phyloP scores from a whole-genome alignment of 2,329 filamentous ascomycete genomes.

The Xylariaceae sp. region DNA sequence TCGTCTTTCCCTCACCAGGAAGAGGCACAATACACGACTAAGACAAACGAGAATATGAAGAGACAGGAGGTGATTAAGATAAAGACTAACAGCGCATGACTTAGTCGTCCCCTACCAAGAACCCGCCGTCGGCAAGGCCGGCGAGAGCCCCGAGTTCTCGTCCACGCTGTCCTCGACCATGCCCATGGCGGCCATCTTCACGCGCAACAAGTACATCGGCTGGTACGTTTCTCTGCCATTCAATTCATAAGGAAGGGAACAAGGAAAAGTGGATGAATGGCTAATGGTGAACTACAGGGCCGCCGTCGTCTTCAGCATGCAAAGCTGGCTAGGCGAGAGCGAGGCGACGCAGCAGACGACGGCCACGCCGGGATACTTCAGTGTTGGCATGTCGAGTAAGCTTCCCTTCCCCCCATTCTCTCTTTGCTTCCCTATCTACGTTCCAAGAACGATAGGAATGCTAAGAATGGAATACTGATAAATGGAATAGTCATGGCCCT shows the following conservation, averaged over 20 bases:
- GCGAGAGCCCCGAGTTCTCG: conserved; percentile 61
- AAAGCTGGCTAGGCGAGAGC: conserved; percentile 74
- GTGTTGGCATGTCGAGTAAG: conserved; percentile 70
- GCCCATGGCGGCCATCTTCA: conserved; percentile 95
- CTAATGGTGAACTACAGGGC: conserved; percentile 38
- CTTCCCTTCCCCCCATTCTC: conserved; percentile 26
- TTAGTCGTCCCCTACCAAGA: conserved; percentile 81
- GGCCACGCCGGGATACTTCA: conserved; percentile 65
- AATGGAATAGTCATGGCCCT: conserved; percentile 52
- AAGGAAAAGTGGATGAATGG: too few relatives aligned
- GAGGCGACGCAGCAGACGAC: conserved; percentile 59
- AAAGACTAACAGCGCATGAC: background rate
- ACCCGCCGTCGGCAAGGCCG: conserved; percentile 58
- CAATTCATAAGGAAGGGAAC: too few relatives aligned
- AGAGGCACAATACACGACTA: too few relatives aligned
- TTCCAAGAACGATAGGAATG: background rate
- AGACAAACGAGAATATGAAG: background rate
- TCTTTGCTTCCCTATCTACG: conserved; percentile 21
- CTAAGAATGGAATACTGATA: too few relatives aligned
- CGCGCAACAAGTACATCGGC: conserved; percentile 74
- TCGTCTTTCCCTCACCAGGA: too few relatives aligned
- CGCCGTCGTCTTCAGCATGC: conserved; percentile 66
- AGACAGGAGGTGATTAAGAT: background rate
- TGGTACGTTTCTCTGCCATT: conserved; percentile 42
- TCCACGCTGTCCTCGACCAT: conserved; percentile 71